Evolutionary conservation across 2,329 filamentous ascomycete species (phyloP), one percentile per base, ranked within the genome.

Genomic region (Pseudogymnoascus sp.): DNA sequence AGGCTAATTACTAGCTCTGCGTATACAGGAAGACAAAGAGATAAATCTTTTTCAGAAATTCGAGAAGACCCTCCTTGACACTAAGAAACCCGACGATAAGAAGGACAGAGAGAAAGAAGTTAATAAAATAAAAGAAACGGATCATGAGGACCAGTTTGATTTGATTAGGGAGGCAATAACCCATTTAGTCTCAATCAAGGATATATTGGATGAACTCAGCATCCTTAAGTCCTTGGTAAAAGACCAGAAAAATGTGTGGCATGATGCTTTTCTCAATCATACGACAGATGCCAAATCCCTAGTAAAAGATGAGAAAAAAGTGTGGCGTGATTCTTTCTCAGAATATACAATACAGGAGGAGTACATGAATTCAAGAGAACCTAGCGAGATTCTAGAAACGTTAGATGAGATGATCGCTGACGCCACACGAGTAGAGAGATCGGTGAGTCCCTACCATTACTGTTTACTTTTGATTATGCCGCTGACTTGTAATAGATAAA

Each of bases 171-270:
- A 50, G n/a, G 44, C 31, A n/a, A 54, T 54, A 15, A 9, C 9
- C 26, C 33, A 54, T 17, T 33, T 54, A 7, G 47, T 54, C 26
- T 54, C 8, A 7, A 58, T 66, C 44, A 66, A 64, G 54, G 65
- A 66, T 50, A 65, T 65, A n/a, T 59, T 62, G 47, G 65, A 66
- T 37, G 64, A 66, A 31, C 63, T 66, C 11, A 29, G 13, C 57
- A 59, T 59, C 33, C 57, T 59, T 5, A 37, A 59, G 21, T 41
- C 57, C 15, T 6, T 59, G 33, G 7, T 59, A 41, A 37, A 59
- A 31, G 35, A 59, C 15, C 57, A 59, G 17, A 40, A 59, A 59
- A 40, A 17, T 11, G 33, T 36, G 31, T 40, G 37, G 37, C 24
- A 59, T n/a, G 33, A 37, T 17, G 33, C 33, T 36, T 59, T 59